Percentiles rank a stretch among this genome's conserved stretches.
Evolutionary conservation across 176 grass and related monocot species (phyloP).

Genomic region (Oryza meyeriana): DNA sequence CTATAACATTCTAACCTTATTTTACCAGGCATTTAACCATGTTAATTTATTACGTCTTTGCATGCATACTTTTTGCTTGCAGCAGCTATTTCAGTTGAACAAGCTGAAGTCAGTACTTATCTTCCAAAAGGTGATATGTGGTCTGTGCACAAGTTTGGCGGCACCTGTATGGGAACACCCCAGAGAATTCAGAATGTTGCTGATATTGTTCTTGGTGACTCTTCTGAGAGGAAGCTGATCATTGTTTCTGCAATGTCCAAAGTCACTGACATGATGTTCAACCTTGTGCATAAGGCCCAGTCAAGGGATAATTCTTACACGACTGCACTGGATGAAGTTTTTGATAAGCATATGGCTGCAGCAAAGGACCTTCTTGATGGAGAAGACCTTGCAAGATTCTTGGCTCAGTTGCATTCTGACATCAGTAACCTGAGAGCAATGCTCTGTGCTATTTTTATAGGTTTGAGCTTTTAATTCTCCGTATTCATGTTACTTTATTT

Average conservation of each 20-base stretch:
- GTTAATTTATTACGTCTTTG: slow-evolving; percentile 26
- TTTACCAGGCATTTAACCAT: background rate
- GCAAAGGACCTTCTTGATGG: slow-evolving; percentile 89
- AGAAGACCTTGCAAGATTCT: slow-evolving; percentile 86
- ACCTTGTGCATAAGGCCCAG: slow-evolving; percentile 82
- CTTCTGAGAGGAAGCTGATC: slow-evolving; percentile 83
- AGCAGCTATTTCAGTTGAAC: slow-evolving; percentile 66
- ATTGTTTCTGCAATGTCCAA: slow-evolving; percentile 99
- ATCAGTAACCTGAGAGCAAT: slow-evolving; percentile 88
- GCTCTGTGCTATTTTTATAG: slow-evolving; percentile 96
- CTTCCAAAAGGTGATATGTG: slow-evolving; percentile 93
- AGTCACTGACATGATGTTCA: slow-evolving; percentile 98
- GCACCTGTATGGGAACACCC: slow-evolving; percentile 92
- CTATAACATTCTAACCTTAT: background rate
- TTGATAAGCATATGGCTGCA: slow-evolving; percentile 80
- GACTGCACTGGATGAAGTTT: slow-evolving; percentile 68
- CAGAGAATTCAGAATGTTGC: slow-evolving; percentile 95
- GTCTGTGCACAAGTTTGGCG: slow-evolving; percentile 99
- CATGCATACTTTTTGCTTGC: slow-evolving; percentile 28
- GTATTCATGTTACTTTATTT: slow-evolving; percentile 20
- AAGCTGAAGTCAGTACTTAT: slow-evolving; percentile 49
- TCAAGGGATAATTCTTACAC: slow-evolving; percentile 84
- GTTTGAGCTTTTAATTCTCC: slow-evolving; percentile 37
- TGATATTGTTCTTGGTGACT: slow-evolving; percentile 71
- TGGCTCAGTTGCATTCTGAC: slow-evolving; percentile 72